These are phyloP conservation scores for Aspergillus niger DNA, from an alignment of 2,329 filamentous ascomycete genomes.

Conservation along the genomic window DNA sequence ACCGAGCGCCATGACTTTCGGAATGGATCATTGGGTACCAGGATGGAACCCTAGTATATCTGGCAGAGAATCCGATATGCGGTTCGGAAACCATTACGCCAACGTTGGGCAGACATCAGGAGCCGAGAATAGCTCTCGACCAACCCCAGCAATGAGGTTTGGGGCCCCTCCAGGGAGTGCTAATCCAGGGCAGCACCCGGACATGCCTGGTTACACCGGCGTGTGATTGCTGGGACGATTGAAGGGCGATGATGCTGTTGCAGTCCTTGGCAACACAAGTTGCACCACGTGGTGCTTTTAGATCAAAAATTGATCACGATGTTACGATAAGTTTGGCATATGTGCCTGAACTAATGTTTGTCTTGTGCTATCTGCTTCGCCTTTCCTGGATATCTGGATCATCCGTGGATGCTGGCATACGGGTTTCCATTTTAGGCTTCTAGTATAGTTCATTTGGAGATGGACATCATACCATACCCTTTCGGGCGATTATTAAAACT, in stretches of 20 bases:
- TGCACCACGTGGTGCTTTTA: neutral
- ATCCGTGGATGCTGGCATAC: neutral
- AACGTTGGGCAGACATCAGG: constrained; percentile 14
- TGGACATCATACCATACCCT: neutral
- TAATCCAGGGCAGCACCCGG: constrained; percentile 8
- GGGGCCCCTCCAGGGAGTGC: neutral
- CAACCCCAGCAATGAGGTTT: constrained; percentile 13
- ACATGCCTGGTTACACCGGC: constrained; percentile 11
- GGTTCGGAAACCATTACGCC: constrained; percentile 14
- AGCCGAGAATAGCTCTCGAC: constrained; percentile 8
- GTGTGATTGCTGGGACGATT: constrained; percentile 13
- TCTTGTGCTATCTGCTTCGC: constrained; percentile 1
- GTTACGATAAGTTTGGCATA: neutral
- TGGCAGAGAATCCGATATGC: constrained; percentile 14
- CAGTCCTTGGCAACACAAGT: neutral
- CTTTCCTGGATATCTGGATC: neutral
- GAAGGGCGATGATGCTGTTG: neutral
- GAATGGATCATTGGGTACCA: constrained; percentile 62
- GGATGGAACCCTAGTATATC: constrained; percentile 29
- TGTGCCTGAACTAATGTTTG: constrained; percentile 1
- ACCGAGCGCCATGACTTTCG: constrained; percentile 61
- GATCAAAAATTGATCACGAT: neutral
- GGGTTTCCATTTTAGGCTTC: neutral
- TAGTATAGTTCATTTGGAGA: no score
- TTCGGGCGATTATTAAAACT: neutral